A percentile compares a stretch with the other conserved stretches of the same genome.
phyloP scores from a whole-genome alignment of 2,329 filamentous ascomycete genomes.

The Colletotrichum sp. region DNA sequence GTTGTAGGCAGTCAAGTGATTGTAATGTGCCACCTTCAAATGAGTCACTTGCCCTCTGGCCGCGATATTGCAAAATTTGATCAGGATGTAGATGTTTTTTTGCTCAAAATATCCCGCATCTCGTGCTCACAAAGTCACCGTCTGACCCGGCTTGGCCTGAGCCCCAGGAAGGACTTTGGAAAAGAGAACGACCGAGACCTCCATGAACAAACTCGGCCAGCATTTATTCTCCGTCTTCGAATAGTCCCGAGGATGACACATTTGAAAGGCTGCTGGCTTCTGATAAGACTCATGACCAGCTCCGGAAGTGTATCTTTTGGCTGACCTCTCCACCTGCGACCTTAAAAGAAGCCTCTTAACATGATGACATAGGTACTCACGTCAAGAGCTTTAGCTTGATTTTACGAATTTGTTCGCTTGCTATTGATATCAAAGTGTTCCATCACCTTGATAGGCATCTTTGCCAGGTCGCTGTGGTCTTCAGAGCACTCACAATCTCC shows the following conservation, averaged over 20 bases:
- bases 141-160: neutral
- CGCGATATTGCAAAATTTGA: neutral
- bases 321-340: neutral
- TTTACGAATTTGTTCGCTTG: neutral
- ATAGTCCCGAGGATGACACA: neutral
- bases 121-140: neutral
- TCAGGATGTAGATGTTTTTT: neutral
- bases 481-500: neutral
- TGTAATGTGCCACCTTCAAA: neutral
- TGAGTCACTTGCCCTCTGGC: neutral
- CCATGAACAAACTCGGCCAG: neutral
- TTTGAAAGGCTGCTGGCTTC: neutral
- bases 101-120: neutral
- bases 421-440: neutral
- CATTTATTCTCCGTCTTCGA: neutral
- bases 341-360: neutral
- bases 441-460: neutral
- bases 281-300: neutral
- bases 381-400: neutral
- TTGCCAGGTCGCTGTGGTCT: neutral
- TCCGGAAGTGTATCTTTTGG: neutral
- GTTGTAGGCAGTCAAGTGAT: neutral
- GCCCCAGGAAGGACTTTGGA: neutral
- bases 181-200: neutral
- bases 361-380: neutral